Conservation (phyloP, 176 grass and related monocot genomes). For the Bromus sterilis region DNA sequence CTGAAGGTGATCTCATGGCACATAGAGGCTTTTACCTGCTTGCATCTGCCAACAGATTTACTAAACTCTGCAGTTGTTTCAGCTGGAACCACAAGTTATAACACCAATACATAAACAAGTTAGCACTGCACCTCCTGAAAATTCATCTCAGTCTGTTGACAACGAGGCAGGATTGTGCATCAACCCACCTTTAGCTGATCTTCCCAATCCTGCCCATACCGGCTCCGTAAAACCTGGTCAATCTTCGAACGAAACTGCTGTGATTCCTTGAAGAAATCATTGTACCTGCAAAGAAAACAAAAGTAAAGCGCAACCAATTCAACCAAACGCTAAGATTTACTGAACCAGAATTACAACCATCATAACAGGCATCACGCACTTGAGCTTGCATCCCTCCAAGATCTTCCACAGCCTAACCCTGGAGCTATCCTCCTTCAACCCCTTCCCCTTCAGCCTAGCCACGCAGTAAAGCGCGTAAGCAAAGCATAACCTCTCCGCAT, state of each 20-base stretch:
- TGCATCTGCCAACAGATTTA: slow-evolving; percentile 52
- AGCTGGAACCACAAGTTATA: slow-evolving; percentile 47
- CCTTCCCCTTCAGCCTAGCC: slow-evolving; percentile 46
- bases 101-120: slow-evolving; percentile 5
- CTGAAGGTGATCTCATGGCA: not conserved
- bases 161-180: not conserved
- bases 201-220: slow-evolving; percentile 73
- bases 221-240: slow-evolving; percentile 26
- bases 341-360: not conserved
- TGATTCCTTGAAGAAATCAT: slow-evolving; percentile 74
- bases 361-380: slow-evolving; percentile 33
- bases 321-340: slow-evolving; percentile 1
- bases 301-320: not conserved
- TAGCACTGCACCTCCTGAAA: not conserved
- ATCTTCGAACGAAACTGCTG: slow-evolving; percentile 54
- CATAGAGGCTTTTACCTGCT: slow-evolving; percentile 44
- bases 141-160: not conserved
- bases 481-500: slow-evolving; percentile 49
- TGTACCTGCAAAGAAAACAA: slow-evolving; percentile 36
- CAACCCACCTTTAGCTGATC: slow-evolving; percentile 56
- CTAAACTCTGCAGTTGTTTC: slow-evolving; percentile 57
- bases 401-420: slow-evolving; percentile 44
- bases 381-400: slow-evolving; percentile 55
- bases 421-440: slow-evolving; percentile 32
- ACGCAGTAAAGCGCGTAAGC: slow-evolving; percentile 75